A percentile compares a stretch with the other conserved stretches of the same genome.
Evolutionary conservation across 306 rosid species (phyloP).

Genomic region (Quercus aquifolioides): DNA sequence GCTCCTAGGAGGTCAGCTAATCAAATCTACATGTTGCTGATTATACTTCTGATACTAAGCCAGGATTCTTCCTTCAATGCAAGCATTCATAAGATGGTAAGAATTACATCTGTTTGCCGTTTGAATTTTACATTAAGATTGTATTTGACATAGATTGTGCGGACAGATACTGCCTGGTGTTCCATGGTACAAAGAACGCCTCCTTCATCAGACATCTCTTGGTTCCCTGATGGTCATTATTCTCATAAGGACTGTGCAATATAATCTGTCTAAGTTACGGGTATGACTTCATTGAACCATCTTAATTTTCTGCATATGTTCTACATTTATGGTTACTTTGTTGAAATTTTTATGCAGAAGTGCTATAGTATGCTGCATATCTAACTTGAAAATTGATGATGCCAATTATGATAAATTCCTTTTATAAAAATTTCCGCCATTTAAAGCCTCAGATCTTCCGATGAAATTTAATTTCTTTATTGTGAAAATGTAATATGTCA

Average conservation of each 20-base stretch:
- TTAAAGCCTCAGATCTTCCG: neutral
- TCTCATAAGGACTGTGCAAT: conserved; percentile 96
- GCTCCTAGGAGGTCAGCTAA: conserved; percentile 81
- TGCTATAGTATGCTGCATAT: conserved; percentile 16
- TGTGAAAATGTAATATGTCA: neutral
- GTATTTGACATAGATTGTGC: conserved; percentile 26
- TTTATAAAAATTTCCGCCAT: neutral
- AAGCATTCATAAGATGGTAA: conserved; percentile 95
- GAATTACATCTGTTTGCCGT: conserved; percentile 4
- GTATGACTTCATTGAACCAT: conserved; percentile 39
- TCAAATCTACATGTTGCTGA: conserved; percentile 97
- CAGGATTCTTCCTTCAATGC: conserved; percentile 98
- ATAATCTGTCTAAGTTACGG: conserved; percentile 91
- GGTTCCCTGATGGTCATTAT: conserved; percentile 94
- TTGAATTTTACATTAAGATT: conserved; percentile 11
- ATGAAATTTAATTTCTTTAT: neutral
- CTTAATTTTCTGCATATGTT: conserved; percentile 7
- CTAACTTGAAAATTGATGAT: conserved; percentile 8
- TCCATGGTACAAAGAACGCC: conserved; percentile 98
- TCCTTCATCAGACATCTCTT: conserved; percentile 92
- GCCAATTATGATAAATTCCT: conserved; percentile 3
- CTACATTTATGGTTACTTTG: conserved; percentile 16
- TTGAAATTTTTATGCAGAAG: neutral
- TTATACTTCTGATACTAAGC: conserved; percentile 90
- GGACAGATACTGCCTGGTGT: conserved; percentile 78